Evolutionary conservation across 352 stramenopile genomes (phyloP), one percentile per base, ranked within the genome.

Genomic region (Peronospora farinosa): DNA sequence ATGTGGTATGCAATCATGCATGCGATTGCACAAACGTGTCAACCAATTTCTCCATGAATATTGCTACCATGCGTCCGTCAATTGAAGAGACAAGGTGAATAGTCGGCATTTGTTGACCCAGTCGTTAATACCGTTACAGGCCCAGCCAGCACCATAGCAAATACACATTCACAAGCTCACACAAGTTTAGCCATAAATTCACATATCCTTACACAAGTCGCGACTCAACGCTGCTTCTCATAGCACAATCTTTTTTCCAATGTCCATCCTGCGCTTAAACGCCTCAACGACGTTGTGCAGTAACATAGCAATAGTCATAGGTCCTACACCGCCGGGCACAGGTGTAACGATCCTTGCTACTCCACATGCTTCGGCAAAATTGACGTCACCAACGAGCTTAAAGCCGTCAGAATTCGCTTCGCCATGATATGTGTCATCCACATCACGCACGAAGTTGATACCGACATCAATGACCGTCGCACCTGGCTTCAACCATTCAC

Each of bases 401-500:
- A 98, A 98, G 17, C 95, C 94, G 44, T 94, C 77, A 12, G 51
- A 51, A 38, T 83, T 89, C 25, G 57, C 47, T 17, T 65, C 38
- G 5, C 75, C 75, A 53, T 89, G 71, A 42, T 77, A 89, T n/a
- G 66, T 53, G 0, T 57, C 47, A 15, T 59, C 51, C 3, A 68
- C 36, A 32, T 91, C 80, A 9, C 94, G 81, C 2, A 99, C 88
- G 54, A 92, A 97, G 61, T 99, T 99, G 66, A 99, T 99, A 7
- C 97, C 97, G 12, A 99, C 96, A 72, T 99, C 97, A 58, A 99
- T 94, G 6, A 99, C 96, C 5, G 96, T 86, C 10, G 90, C 92
- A 13, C 96, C 96, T 10, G 89, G 79, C 64, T 99, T 99, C 30
- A 99, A 65, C 97, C 96, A 99, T 33, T 89, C 74, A 11, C 78